phyloP scores from a whole-genome alignment of 305 asterid species.

The Fraxinus ornus region DNA sequence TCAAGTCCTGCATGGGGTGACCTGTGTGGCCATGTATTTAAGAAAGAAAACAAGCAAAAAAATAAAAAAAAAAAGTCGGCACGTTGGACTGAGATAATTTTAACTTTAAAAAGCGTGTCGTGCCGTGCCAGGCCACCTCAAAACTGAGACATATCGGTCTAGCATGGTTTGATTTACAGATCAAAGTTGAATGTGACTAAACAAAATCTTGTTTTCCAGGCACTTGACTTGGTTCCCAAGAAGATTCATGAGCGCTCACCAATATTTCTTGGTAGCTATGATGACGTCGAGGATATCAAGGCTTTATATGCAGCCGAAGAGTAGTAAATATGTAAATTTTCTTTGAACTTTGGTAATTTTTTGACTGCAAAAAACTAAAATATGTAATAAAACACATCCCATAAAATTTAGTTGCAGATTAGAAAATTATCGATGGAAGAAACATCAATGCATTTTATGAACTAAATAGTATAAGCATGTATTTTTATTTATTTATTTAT shows the following conservation, averaged over 20 bases:
- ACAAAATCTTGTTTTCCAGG: conserved; percentile 39
- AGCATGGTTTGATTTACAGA: not conserved
- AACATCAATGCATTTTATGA: not conserved
- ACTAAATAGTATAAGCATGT: not conserved
- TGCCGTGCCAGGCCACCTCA: no score
- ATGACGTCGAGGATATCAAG: conserved; percentile 93
- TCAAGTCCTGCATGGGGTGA: no score
- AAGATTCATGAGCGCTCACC: conserved; percentile 91
- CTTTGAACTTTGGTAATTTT: not conserved
- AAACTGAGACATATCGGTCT: no score
- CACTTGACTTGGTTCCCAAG: conserved; percentile 77
- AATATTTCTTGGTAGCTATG: conserved; percentile 86
- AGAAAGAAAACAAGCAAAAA: no score
- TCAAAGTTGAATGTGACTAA: not conserved
- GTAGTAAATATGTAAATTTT: conserved; percentile 23
- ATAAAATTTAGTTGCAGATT: conserved; percentile 2
- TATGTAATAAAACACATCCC: conserved; percentile 20
- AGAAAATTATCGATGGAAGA: conserved; percentile 3
- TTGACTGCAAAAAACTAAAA: conserved; percentile 8
- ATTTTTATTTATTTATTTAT: not conserved
- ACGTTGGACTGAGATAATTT: no score
- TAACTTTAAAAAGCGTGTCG: no score
- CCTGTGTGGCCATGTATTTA: no score
- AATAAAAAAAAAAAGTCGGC: no score
- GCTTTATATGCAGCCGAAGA: conserved; percentile 70